Base-by-base conservation (phyloP, 805 yeast genomes). In the Starmerella potacharoeniae region DNA sequence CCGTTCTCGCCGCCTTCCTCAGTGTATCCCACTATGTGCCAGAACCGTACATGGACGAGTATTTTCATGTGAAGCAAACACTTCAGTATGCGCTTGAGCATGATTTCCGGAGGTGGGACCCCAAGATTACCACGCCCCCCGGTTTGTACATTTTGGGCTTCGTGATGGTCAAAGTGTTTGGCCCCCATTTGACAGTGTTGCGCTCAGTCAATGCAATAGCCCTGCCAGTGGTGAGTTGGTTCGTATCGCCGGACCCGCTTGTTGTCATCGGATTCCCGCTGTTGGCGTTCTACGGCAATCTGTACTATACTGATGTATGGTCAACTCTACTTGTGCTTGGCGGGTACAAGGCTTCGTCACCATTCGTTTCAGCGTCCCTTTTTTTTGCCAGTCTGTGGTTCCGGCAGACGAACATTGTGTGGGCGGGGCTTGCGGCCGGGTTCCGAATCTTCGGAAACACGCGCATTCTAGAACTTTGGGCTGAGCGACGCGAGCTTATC, bases 241-340 rank as follows among this genome's bases (percentile, higher is more conserved):
- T 49, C 7, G 39, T 39, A 30, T 10, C 51, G 2, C 40, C 49
- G 29, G 33, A 49, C 31, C 53, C 55, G 30, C 2, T 64, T 71
- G 5, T 50, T 7, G 58, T 83, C 4, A 65, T 74, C 52, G 66
- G 82, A 7, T 78, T 81, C 62, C 97, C 98, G 1, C 71, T 90
- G 51, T 65, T 91, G 52, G 73, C 83, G 29, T 75, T 89, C 4
- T 91, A 82, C 69, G 82, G 83, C 62, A 81, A 81, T 36, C 71
- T 93, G 37, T 93, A 82, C 70, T 93, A 93, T 69, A 93, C 98
- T 0, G 98, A 93, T 65, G 83, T 89, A 1, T 90, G 97, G 97
- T 79, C 96, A 0, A 78, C 93, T 0, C 76, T 86, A 1, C 71
- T 86, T 33, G 76, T 90, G 7, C 57, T 86, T 11, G 73, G 82